These are phyloP conservation scores for Raddia distichophylla DNA, from an alignment of 176 grass and related monocot genomes.

Conservation along the genomic window DNA sequence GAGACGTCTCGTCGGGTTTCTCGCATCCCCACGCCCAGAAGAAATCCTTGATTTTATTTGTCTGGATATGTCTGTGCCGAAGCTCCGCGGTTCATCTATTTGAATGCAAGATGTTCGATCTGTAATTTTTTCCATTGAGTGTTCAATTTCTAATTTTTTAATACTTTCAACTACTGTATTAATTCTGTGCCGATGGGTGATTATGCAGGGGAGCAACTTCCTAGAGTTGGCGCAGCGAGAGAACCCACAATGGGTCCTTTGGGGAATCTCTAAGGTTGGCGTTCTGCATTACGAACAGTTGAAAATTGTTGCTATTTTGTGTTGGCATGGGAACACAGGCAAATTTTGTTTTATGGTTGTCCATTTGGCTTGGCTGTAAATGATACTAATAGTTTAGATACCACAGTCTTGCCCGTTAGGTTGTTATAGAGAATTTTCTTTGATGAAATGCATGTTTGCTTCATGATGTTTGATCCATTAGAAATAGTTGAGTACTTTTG, in stretches of 20 bases:
- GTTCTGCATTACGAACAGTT: background rate
- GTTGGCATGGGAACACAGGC: background rate
- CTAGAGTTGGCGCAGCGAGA: background rate
- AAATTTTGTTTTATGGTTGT: background rate
- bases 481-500: background rate
- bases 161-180: background rate
- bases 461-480: background rate
- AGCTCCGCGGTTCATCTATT: background rate
- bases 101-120: background rate
- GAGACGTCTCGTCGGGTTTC: background rate
- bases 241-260: background rate
- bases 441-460: background rate
- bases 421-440: background rate
- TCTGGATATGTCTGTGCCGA: background rate
- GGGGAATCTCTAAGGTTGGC: slow-evolving; percentile 34
- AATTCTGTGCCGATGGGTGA: background rate
- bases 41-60: background rate
- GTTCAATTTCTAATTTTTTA: too few relatives aligned
- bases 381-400: background rate
- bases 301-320: background rate
- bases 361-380: background rate
- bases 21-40: background rate
- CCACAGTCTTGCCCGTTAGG: background rate
- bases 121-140: too few relatives aligned
- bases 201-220: background rate